Conservation (phyloP, 2,329 filamentous ascomycete species). For the Colletotrichum endophyticum region DNA sequence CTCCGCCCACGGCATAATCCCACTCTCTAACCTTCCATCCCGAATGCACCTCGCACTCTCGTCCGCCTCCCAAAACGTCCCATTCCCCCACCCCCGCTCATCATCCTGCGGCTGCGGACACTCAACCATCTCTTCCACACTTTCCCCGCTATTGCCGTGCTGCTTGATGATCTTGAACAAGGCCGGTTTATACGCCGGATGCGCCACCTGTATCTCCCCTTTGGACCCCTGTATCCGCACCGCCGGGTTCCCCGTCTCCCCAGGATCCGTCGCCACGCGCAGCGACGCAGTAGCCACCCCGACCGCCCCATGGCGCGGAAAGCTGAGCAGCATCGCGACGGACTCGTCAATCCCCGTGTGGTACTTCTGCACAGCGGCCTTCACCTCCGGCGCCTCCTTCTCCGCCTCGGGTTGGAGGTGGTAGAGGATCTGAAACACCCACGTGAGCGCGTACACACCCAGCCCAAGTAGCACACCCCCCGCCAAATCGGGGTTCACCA, state of each 20-base stretch:
- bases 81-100: slow-evolving; percentile 65
- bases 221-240: slow-evolving; percentile 81
- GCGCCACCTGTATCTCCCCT: slow-evolving; percentile 82
- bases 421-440: slow-evolving; percentile 90
- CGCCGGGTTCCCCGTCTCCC: slow-evolving; percentile 65
- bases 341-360: slow-evolving; percentile 77
- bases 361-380: slow-evolving; percentile 74
- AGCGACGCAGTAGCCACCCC: slow-evolving; percentile 74
- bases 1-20: slow-evolving; percentile 74
- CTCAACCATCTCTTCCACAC: slow-evolving; percentile 53
- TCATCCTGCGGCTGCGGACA: slow-evolving; percentile 57
- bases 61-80: slow-evolving; percentile 90
- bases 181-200: slow-evolving; percentile 73
- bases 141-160: slow-evolving; percentile 26
- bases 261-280: slow-evolving; percentile 63
- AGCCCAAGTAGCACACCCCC: slow-evolving; percentile 84
- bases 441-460: slow-evolving; percentile 86
- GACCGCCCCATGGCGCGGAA: slow-evolving; percentile 70
- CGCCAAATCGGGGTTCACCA: slow-evolving; percentile 82
- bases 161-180: slow-evolving; percentile 67
- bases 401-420: slow-evolving; percentile 73
- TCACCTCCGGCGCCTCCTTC: slow-evolving; percentile 71
- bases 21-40: slow-evolving; percentile 80
- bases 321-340: slow-evolving; percentile 76
- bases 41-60: slow-evolving; percentile 76